Evolutionary conservation across 768 basidiomycete species (phyloP), one percentile per base, ranked within the genome.

Genomic region (Collybiopsis luxurians): DNA sequence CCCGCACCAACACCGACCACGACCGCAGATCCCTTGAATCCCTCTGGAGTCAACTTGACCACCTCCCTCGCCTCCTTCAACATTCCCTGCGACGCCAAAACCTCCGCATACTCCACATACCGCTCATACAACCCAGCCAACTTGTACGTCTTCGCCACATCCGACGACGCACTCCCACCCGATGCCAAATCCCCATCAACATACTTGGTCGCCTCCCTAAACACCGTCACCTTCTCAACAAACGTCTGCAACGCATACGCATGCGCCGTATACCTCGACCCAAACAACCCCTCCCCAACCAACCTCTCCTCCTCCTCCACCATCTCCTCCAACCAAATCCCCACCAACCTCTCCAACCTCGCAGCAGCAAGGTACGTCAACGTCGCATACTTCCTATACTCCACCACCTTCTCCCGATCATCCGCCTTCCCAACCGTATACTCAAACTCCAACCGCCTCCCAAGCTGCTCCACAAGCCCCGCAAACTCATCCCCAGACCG

Each of bases 141-240:
- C 71, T 92, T 94, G 79, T 89, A 98, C 1, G 84, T 76, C 69
- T 86, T 82, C 3, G 76, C 71, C 44, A 81, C 75, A 3, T 76
- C 77, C 26, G 76, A 73, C 4, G 67, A 74, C 0, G 66, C 66
- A 9, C 68, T 68, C 10, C 70, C 67, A 2, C 77, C 67, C 0
- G 71, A 59, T 1, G 69, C 63, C 36, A 98, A 77, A 59, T 95
- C 95, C 15, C 72, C 70, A 64, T 95, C 92, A 60, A 82, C 75
- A 67, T 93, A 95, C 13, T 80, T 77, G 47, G 91, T 90, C 0
- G 96, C 97, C 47, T 83, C 78, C 49, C 92, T 86, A 83, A 99
- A 98, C 40, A 97, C 85, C 1, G 95, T 87, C 23, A 98, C 95
- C 73, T 98, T 98, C 74, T 98, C 97, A 63, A 98, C 82, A 72